Conservation (phyloP, 2,329 filamentous ascomycete species). For the Phaeosphaeriaceae sp. region DNA sequence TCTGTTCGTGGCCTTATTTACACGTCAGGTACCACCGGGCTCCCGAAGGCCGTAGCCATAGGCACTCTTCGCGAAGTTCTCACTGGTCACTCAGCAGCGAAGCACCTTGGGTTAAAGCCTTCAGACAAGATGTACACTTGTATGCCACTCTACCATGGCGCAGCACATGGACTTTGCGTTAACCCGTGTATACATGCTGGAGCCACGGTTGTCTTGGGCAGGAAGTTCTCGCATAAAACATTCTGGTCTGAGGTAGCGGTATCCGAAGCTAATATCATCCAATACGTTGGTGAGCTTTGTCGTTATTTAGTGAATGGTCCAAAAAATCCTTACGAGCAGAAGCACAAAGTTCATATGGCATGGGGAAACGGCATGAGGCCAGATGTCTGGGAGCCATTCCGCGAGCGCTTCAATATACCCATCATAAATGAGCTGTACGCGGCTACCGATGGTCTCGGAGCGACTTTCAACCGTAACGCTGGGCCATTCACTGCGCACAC, state of each 20-base stretch:
- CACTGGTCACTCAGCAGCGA: slow-evolving; percentile 25
- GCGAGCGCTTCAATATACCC: slow-evolving; percentile 48
- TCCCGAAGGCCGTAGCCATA: slow-evolving; percentile 43
- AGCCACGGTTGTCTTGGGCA: slow-evolving; percentile 35
- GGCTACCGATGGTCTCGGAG: slow-evolving; percentile 47
- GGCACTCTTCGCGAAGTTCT: slow-evolving; percentile 38
- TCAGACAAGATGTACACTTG: slow-evolving; percentile 43
- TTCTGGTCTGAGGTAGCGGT: slow-evolving; percentile 48
- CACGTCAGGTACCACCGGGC: slow-evolving; percentile 46
- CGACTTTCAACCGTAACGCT: slow-evolving; percentile 41
- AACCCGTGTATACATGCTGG: slow-evolving; percentile 41
- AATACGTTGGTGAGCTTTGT: slow-evolving; percentile 49
- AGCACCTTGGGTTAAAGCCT: slow-evolving; percentile 38
- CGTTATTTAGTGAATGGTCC: slow-evolving; percentile 46
- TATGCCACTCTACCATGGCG: slow-evolving; percentile 48
- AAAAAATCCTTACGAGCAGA: slow-evolving; percentile 36
- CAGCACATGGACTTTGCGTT: slow-evolving; percentile 40
- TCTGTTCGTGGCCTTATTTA: slow-evolving; percentile 42
- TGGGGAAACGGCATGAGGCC: slow-evolving; percentile 53
- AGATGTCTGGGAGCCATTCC: slow-evolving; percentile 51
- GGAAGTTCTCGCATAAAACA: slow-evolving; percentile 44
- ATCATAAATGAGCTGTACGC: slow-evolving; percentile 50
- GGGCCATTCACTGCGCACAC: slow-evolving; percentile 43
- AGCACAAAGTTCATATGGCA: slow-evolving; percentile 42
- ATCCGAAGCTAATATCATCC: slow-evolving; percentile 40